These are phyloP conservation scores for Exserohilum turcica DNA, from an alignment of 2,329 filamentous ascomycete species.

Conservation along the genomic window DNA sequence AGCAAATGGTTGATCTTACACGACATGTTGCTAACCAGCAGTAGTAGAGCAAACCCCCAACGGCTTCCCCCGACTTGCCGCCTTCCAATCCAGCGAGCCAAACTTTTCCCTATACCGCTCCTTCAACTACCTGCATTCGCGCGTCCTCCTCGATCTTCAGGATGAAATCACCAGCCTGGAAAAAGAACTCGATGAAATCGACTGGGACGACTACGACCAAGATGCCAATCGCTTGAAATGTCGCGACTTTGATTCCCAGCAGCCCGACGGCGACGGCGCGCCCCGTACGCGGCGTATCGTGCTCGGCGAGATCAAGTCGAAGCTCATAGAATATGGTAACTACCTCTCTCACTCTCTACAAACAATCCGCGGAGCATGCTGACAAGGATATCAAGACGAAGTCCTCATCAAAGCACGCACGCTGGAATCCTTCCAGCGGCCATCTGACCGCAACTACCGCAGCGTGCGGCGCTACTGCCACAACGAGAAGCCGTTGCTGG, in stretches of 20 bases:
- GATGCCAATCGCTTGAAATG: constrained; percentile 31
- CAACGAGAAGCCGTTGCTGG: constrained; percentile 45
- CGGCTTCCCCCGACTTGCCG: constrained; percentile 48
- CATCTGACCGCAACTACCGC: constrained; percentile 48
- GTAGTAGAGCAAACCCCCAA: constrained; percentile 47
- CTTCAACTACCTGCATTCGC: constrained; percentile 49
- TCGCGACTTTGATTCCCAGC: constrained; percentile 33
- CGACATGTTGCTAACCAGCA: constrained; percentile 6
- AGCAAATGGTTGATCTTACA: constrained; percentile 8
- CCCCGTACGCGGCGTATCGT: constrained; percentile 33
- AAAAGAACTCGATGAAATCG: constrained; percentile 44
- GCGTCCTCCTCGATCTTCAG: constrained; percentile 47
- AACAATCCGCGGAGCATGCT: background rate
- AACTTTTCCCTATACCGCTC: constrained; percentile 50
- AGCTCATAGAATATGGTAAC: constrained; percentile 45
- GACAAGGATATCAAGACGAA: constrained; percentile 31
- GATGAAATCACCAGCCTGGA: constrained; percentile 47
- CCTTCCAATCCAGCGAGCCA: constrained; percentile 48
- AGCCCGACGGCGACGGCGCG: constrained; percentile 19
- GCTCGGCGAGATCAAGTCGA: constrained; percentile 39
- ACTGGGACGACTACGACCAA: constrained; percentile 37
- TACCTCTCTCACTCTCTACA: background rate
- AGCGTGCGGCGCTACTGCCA: constrained; percentile 46
- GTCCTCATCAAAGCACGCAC: constrained; percentile 48
- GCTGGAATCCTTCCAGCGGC: constrained; percentile 47